phyloP scores from a whole-genome alignment of 2,329 filamentous ascomycete genomes.

The Botrytis sinoallii region DNA sequence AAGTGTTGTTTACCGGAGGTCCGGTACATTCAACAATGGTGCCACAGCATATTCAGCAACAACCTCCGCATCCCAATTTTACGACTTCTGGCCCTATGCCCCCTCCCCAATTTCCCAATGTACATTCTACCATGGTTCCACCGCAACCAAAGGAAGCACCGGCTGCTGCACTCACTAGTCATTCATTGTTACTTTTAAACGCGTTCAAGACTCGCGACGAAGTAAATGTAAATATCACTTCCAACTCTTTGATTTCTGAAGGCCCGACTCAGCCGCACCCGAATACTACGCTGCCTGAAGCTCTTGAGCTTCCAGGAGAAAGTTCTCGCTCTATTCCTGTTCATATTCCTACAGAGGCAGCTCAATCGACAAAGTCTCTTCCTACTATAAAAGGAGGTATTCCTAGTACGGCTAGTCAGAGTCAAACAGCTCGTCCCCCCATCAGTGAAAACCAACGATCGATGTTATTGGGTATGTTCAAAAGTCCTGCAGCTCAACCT shows the following conservation, averaged over 20 bases:
- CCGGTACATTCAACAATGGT: conserved; percentile 35
- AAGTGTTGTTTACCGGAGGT: conserved; percentile 47
- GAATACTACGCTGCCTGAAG: conserved; percentile 18
- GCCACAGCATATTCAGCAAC: conserved; percentile 35
- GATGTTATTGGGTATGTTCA: conserved; percentile 35
- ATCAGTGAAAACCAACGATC: conserved; percentile 34
- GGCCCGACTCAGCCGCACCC: conserved; percentile 21
- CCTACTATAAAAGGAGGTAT: background rate
- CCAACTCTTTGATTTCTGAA: conserved; percentile 25
- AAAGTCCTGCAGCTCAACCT: conserved; percentile 30
- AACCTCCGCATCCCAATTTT: conserved; percentile 17
- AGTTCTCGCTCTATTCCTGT: conserved; percentile 17
- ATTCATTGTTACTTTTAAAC: conserved; percentile 46
- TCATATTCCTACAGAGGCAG: conserved; percentile 9
- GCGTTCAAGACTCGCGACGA: conserved; percentile 42
- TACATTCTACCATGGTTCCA: conserved; percentile 34
- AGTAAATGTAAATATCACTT: conserved; percentile 18
- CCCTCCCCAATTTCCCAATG: conserved; percentile 32
- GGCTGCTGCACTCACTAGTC: conserved; percentile 40
- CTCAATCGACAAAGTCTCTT: conserved; percentile 18
- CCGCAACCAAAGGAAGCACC: conserved; percentile 26
- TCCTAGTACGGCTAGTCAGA: background rate
- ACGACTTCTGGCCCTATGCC: conserved; percentile 19
- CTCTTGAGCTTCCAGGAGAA: conserved; percentile 36
- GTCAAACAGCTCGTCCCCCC: conserved; percentile 26